Percentiles rank a stretch among this genome's conserved stretches.
Conservation (phyloP, 2,329 filamentous ascomycete species). For the Cladophialophora bantiana region DNA sequence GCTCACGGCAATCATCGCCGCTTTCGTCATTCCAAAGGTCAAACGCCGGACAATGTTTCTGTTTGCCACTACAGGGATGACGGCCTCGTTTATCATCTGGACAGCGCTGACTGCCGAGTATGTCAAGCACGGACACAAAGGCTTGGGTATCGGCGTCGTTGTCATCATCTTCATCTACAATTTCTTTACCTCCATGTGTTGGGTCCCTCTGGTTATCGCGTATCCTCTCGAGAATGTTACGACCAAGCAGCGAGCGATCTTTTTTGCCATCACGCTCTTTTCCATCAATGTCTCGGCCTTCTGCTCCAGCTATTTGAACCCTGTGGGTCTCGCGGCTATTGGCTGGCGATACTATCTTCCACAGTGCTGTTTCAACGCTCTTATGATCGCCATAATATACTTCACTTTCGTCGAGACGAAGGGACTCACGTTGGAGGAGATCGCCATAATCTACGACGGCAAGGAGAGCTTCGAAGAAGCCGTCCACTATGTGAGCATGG, state of each 20-base stretch:
- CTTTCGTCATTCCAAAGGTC: conserved; percentile 61
- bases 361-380: conserved; percentile 46
- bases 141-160: conserved; percentile 41
- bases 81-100: conserved; percentile 10
- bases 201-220: conserved; percentile 37
- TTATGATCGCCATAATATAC: conserved; percentile 39
- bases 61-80: conserved; percentile 46
- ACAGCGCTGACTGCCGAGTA: conserved; percentile 12
- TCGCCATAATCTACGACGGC: conserved; percentile 43
- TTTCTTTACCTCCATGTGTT: conserved; percentile 43
- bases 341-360: conserved; percentile 60
- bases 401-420: conserved; percentile 44
- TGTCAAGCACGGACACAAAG: neutral
- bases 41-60: conserved; percentile 66
- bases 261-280: conserved; percentile 40
- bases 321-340: conserved; percentile 57
- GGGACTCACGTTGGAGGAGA: conserved; percentile 43
- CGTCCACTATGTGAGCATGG: too few species aligned
- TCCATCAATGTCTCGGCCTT: neutral
- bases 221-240: conserved; percentile 58
- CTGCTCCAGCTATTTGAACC: conserved; percentile 47
- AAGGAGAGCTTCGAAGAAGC: neutral
- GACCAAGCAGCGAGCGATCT: conserved; percentile 56
- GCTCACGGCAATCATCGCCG: conserved; percentile 40
- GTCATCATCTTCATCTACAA: conserved; percentile 47